phyloP scores from a whole-genome alignment of 1,284 basidiomycete species.

The Fomitopsis schrenkii region DNA sequence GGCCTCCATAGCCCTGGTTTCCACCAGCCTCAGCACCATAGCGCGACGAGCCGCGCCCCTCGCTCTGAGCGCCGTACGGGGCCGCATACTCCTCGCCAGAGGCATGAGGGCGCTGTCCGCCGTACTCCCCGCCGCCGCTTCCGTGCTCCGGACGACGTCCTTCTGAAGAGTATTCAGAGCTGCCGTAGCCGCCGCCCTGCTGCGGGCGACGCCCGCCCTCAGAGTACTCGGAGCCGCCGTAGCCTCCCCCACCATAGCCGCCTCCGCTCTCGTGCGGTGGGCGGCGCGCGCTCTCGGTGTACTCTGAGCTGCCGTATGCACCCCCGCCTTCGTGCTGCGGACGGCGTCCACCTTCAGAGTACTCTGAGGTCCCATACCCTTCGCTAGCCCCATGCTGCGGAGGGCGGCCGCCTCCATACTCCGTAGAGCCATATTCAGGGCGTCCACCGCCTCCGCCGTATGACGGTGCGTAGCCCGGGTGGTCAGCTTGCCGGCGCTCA shows the following conservation, averaged over 20 bases:
- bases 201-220: neutral
- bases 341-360: neutral
- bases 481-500: neutral
- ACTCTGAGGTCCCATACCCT: neutral
- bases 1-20: neutral
- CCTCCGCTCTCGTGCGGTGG: neutral
- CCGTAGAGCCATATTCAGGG: neutral
- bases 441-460: neutral
- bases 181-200: neutral
- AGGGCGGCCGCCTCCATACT: neutral
- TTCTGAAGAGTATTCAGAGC: neutral
- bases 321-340: neutral
- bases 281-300: neutral
- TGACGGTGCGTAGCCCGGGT: neutral
- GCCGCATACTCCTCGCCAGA: neutral
- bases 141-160: neutral
- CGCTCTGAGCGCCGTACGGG: neutral
- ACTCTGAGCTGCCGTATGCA: neutral
- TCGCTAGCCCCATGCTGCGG: neutral
- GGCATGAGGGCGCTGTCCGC: neutral
- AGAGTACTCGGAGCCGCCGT: constrained; percentile 1
- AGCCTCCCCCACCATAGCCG: neutral
- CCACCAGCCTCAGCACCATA: constrained; percentile 1
- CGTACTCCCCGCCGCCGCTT: neutral
- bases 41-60: neutral